These are phyloP conservation scores for Candida argentea DNA, from an alignment of 805 yeast species.

Conservation along the genomic window DNA sequence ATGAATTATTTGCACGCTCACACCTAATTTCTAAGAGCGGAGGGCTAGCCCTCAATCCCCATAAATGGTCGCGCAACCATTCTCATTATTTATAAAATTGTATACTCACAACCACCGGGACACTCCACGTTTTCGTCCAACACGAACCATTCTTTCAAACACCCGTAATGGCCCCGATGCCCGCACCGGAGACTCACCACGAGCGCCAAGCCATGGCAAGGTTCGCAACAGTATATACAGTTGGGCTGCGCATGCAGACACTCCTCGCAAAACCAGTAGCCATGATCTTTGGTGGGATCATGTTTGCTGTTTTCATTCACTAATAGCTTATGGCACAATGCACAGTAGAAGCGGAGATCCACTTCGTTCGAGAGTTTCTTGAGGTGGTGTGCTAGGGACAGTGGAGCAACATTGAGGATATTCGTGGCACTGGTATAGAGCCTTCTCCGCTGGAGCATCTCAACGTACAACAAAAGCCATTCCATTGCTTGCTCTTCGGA, in stretches of 20 bases:
- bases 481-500: constrained; percentile 34
- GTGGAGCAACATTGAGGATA: constrained; percentile 36
- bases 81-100: constrained; percentile 1
- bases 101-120: constrained; percentile 62
- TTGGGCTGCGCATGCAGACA: constrained; percentile 52
- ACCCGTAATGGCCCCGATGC: constrained; percentile 76
- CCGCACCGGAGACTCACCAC: constrained; percentile 61
- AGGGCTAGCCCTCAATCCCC: no score
- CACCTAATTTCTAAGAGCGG: no score
- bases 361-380: constrained; percentile 23
- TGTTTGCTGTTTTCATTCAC: constrained; percentile 46
- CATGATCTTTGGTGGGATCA: constrained; percentile 28
- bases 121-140: constrained; percentile 58
- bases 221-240: constrained; percentile 73
- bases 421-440: constrained; percentile 51
- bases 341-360: constrained; percentile 44
- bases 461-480: constrained; percentile 47
- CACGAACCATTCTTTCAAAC: constrained; percentile 70
- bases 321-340: constrained; percentile 47
- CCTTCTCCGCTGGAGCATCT: constrained; percentile 37
- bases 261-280: constrained; percentile 78
- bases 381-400: constrained; percentile 16
- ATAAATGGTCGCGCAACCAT: no score
- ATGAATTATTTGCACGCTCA: no score
- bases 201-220: constrained; percentile 62